Conservation (phyloP, 352 stramenopile species). For the Phytophthora cajani region DNA sequence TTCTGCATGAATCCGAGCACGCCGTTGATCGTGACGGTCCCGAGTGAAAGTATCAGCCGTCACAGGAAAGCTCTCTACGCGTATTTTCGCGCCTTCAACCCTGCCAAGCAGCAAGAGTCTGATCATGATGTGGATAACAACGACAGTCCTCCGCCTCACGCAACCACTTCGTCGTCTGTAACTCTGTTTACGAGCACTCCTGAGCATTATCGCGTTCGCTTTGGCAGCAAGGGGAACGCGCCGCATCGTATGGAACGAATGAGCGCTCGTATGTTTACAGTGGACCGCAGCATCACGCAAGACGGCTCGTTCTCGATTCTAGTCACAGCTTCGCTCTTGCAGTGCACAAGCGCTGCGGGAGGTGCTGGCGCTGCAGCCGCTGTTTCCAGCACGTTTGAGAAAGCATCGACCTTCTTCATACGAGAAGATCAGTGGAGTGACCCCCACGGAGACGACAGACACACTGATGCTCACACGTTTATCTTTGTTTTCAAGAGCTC, state of each 20-base stretch:
- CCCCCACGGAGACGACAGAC: not conserved
- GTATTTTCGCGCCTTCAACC: slow-evolving; percentile 39
- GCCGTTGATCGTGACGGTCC: slow-evolving; percentile 50
- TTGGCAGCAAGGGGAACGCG: slow-evolving; percentile 30
- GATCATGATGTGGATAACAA: not conserved
- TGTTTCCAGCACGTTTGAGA: slow-evolving; percentile 24
- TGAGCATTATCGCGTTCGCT: slow-evolving; percentile 33
- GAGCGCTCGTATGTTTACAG: slow-evolving; percentile 43
- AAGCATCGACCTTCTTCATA: slow-evolving; percentile 26
- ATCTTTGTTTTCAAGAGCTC: slow-evolving; percentile 52
- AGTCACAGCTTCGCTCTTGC: slow-evolving; percentile 50
- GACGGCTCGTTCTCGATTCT: slow-evolving; percentile 39
- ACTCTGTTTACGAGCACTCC: slow-evolving; percentile 57
- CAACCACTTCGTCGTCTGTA: slow-evolving; percentile 19
- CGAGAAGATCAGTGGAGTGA: slow-evolving; percentile 16
- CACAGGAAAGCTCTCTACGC: slow-evolving; percentile 49
- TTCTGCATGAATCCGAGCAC: slow-evolving; percentile 39
- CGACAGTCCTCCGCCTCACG: not conserved
- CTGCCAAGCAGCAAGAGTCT: slow-evolving; percentile 20
- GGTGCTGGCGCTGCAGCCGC: slow-evolving; percentile 39
- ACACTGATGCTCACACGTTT: slow-evolving; percentile 41
- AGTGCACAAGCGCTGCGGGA: slow-evolving; percentile 45
- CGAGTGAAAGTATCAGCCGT: slow-evolving; percentile 45
- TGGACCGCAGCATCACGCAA: slow-evolving; percentile 33
- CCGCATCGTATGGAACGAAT: slow-evolving; percentile 54